Evolutionary conservation across 2,329 filamentous ascomycete genomes (phyloP).

Genomic region (Xylariaceae sp.): DNA sequence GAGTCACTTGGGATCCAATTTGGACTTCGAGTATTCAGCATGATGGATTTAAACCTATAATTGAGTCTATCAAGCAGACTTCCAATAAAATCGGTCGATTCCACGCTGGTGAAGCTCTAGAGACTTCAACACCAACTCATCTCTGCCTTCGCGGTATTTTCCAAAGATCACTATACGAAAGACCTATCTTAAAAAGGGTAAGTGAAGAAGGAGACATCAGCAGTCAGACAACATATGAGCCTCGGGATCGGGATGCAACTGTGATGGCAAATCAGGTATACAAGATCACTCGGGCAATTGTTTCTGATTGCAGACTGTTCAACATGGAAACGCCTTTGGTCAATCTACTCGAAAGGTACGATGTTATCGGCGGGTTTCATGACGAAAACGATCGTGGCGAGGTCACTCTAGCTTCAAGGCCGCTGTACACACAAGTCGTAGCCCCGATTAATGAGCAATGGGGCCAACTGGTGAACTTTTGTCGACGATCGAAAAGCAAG

Average conservation of each 20-base stretch:
- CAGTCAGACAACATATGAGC: background rate
- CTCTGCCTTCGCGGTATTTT: constrained; percentile 14
- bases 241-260: background rate
- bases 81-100: constrained; percentile 28
- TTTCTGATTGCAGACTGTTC: constrained; percentile 4
- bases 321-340: constrained; percentile 4
- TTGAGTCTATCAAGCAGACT: constrained; percentile 25
- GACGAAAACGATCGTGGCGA: constrained; percentile 6
- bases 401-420: background rate
- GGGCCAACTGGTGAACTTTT: constrained; percentile 25
- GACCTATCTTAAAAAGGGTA: background rate
- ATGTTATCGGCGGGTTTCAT: constrained; percentile 28
- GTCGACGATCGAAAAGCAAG: constrained; percentile 12
- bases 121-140: background rate
- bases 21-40: constrained; percentile 37
- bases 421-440: constrained; percentile 23
- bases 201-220: background rate
- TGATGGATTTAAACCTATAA: constrained; percentile 31
- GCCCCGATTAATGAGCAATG: constrained; percentile 23
- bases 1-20: constrained; percentile 28
- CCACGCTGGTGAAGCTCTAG: fast-evolving
- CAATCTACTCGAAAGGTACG: constrained; percentile 24
- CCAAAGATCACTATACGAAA: background rate
- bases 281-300: constrained; percentile 12
- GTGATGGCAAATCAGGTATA: background rate